These are phyloP conservation scores for Noccaea caerulescens DNA, from an alignment of 345 rosid species.

Conservation along the genomic window DNA sequence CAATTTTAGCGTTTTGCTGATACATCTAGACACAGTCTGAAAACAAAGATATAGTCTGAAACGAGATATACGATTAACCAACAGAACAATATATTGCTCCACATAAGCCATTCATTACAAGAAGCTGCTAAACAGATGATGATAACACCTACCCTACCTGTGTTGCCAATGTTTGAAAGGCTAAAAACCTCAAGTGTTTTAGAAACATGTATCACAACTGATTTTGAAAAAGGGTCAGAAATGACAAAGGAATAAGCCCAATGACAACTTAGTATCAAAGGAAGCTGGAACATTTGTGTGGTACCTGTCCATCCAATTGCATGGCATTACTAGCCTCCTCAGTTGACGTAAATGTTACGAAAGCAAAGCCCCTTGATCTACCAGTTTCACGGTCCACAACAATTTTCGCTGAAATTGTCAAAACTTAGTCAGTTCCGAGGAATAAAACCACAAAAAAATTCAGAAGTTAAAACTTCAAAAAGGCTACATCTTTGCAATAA, in stretches of 20 bases:
- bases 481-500: slow-evolving; percentile 46
- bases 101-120: not conserved
- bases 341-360: slow-evolving; percentile 61
- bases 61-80: slow-evolving; percentile 1
- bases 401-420: slow-evolving; percentile 64
- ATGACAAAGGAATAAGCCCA: slow-evolving; percentile 3
- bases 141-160: slow-evolving; percentile 8
- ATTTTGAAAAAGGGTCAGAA: no score
- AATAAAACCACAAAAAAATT: no score
- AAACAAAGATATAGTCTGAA: not conserved
- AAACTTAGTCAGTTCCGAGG: not conserved
- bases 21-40: not conserved
- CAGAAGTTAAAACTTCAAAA: slow-evolving; percentile 29
- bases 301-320: slow-evolving; percentile 96
- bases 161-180: not conserved
- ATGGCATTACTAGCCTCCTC: slow-evolving; percentile 90
- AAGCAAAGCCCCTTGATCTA: slow-evolving; percentile 93
- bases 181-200: slow-evolving; percentile 7
- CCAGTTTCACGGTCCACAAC: slow-evolving; percentile 90
- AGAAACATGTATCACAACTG: no score
- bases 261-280: slow-evolving; percentile 3
- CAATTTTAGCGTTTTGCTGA: not conserved
- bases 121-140: no score
- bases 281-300: not conserved
- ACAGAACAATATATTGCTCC: not conserved